phyloP scores from a whole-genome alignment of 352 stramenopile species.

The Phytophthora tentaculata region DNA sequence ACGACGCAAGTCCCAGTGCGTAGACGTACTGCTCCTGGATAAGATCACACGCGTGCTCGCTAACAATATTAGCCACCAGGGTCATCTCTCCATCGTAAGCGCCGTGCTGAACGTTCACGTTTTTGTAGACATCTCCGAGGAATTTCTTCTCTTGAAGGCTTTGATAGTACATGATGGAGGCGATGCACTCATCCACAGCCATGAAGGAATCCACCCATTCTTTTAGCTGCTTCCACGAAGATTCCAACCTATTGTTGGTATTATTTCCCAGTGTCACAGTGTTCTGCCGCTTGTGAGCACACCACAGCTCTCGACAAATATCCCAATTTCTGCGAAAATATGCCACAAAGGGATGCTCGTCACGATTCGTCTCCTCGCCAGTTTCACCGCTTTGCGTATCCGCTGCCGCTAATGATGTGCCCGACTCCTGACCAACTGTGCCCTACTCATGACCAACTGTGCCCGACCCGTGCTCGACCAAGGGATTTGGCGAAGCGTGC shows the following conservation, averaged over 20 bases:
- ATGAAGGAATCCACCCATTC: background rate
- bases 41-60: background rate
- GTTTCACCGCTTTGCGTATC: background rate
- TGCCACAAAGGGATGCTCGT: background rate
- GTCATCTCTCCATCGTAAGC: background rate
- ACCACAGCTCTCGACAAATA: background rate
- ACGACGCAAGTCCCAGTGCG: background rate
- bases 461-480: background rate
- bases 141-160: too few species aligned
- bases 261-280: background rate
- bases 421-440: too few species aligned
- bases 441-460: background rate
- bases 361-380: background rate
- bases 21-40: background rate
- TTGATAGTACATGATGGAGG: background rate
- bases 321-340: background rate
- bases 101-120: too few species aligned
- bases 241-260: background rate
- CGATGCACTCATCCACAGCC: background rate
- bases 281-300: background rate
- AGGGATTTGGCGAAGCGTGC: background rate
- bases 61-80: background rate
- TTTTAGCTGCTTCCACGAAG: background rate
- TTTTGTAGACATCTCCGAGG: too few species aligned
- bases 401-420: background rate